These are phyloP conservation scores for Austroboletus festivus DNA, from an alignment of 768 basidiomycete genomes.

Conservation along the genomic window DNA sequence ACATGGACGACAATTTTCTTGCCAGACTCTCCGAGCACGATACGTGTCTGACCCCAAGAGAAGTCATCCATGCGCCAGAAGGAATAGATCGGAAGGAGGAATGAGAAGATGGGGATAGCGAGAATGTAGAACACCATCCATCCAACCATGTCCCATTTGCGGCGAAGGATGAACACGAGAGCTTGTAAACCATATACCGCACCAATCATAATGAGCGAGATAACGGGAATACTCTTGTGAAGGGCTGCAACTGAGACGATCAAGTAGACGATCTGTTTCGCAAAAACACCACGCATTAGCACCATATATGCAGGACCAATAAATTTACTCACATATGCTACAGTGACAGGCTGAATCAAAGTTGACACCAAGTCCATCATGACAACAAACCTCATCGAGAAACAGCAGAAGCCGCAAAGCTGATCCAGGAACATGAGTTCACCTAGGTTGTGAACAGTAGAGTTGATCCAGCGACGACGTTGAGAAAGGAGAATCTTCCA, in stretches of 20 bases:
- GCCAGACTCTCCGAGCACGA: conserved; percentile 90
- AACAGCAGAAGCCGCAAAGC: conserved; percentile 96
- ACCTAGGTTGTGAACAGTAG: conserved; percentile 94
- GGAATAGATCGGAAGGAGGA: conserved; percentile 89
- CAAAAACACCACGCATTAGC: conserved; percentile 5
- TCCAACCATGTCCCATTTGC: conserved; percentile 98
- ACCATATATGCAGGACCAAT: not conserved
- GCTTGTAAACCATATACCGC: conserved; percentile 95
- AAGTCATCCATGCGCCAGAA: conserved; percentile 99
- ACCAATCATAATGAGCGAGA: conserved; percentile 89
- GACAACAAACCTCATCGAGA: conserved; percentile 98
- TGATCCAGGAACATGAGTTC: conserved; percentile 90
- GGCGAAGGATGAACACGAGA: conserved; percentile 83
- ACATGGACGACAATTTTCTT: conserved; percentile 96
- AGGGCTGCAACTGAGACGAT: conserved; percentile 73
- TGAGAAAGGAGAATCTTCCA: conserved; percentile 94
- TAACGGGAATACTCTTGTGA: conserved; percentile 65
- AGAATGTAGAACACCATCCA: conserved; percentile 97
- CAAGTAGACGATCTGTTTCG: conserved; percentile 74
- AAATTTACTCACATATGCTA: conserved; percentile 73
- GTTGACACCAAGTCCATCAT: conserved; percentile 94
- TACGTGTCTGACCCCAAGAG: conserved; percentile 91
- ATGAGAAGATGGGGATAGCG: conserved; percentile 90
- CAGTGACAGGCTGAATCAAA: conserved; percentile 78
- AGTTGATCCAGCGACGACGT: conserved; percentile 99